Evolutionary conservation across 1,139 yeast species (phyloP).

Genomic region (Starmera stellimalicola): DNA sequence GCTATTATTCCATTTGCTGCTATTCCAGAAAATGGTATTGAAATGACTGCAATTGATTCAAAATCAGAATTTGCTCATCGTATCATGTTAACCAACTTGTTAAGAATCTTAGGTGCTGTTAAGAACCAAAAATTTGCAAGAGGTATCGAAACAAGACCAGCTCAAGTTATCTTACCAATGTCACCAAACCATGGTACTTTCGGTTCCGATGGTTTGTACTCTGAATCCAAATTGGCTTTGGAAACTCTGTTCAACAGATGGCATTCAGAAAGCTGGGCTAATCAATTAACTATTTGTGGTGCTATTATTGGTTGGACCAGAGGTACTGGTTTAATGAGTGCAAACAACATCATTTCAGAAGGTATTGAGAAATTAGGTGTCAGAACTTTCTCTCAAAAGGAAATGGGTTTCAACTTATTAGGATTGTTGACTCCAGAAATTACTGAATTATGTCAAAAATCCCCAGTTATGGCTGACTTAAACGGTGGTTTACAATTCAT

Average conservation of each 20-base stretch:
- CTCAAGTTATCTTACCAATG: slow-evolving; percentile 91
- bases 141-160: slow-evolving; percentile 91
- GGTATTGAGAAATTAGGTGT: slow-evolving; percentile 95
- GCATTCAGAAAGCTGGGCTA: slow-evolving; percentile 95
- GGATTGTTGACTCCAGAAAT: slow-evolving; percentile 88
- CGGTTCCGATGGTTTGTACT: slow-evolving; percentile 95
- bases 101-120: slow-evolving; percentile 86
- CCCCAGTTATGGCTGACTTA: slow-evolving; percentile 95
- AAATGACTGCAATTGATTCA: slow-evolving; percentile 85
- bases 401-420: slow-evolving; percentile 96
- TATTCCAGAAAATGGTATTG: slow-evolving; percentile 96
- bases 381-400: slow-evolving; percentile 96
- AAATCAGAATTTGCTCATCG: slow-evolving; percentile 97
- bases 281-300: slow-evolving; percentile 93
- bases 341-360: slow-evolving; percentile 93
- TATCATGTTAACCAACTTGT: slow-evolving; percentile 91
- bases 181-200: slow-evolving; percentile 99
- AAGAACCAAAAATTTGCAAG: slow-evolving; percentile 68
- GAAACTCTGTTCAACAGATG: slow-evolving; percentile 98
- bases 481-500: slow-evolving; percentile 97
- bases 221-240: slow-evolving; percentile 90
- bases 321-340: slow-evolving; percentile 98
- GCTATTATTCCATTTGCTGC: slow-evolving; percentile 97
- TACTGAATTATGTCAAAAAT: slow-evolving; percentile 79
- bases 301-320: slow-evolving; percentile 99